Evolutionary conservation across 2,329 filamentous ascomycete genomes (phyloP).

Genomic region (Corniculantispora saksenae): DNA sequence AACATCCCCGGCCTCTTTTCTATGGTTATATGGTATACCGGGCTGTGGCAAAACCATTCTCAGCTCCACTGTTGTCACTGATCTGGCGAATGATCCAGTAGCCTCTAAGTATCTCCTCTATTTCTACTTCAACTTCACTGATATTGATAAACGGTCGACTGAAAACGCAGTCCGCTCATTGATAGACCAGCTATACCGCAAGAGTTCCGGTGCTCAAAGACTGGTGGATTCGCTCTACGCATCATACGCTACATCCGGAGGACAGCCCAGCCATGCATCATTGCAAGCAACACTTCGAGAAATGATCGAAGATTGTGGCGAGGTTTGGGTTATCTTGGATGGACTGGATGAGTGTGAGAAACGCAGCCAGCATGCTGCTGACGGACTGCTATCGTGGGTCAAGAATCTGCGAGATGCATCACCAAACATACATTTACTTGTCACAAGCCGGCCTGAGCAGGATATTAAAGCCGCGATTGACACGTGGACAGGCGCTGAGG

Average conservation of each 20-base stretch:
- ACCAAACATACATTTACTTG: slow-evolving; percentile 2
- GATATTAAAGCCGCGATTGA: slow-evolving; percentile 10
- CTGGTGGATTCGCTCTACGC: background rate
- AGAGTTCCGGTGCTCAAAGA: background rate
- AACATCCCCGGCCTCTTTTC: background rate
- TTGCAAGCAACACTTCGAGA: background rate
- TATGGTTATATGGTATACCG: background rate
- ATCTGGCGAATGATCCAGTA: background rate
- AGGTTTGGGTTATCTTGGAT: slow-evolving; percentile 7
- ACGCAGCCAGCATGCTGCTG: background rate
- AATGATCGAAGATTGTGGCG: background rate
- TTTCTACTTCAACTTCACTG: slow-evolving; percentile 10
- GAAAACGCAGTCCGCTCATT: slow-evolving; percentile 8
- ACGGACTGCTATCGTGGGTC: slow-evolving; percentile 5
- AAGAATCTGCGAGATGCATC: background rate
- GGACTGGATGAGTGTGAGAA: slow-evolving; percentile 10
- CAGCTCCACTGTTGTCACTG: background rate
- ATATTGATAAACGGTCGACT: slow-evolving; percentile 4
- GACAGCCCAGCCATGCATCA: background rate
- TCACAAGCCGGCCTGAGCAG: slow-evolving; percentile 14
- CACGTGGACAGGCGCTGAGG: background rate
- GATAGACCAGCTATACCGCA: slow-evolving; percentile 8
- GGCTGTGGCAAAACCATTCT: slow-evolving; percentile 8
- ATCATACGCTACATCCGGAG: background rate
- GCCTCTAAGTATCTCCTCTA: background rate